A percentile compares a stretch with the other conserved stretches of the same genome.
phyloP scores from a whole-genome alignment of 2,329 filamentous ascomycete species.

The Fusarium setosum region DNA sequence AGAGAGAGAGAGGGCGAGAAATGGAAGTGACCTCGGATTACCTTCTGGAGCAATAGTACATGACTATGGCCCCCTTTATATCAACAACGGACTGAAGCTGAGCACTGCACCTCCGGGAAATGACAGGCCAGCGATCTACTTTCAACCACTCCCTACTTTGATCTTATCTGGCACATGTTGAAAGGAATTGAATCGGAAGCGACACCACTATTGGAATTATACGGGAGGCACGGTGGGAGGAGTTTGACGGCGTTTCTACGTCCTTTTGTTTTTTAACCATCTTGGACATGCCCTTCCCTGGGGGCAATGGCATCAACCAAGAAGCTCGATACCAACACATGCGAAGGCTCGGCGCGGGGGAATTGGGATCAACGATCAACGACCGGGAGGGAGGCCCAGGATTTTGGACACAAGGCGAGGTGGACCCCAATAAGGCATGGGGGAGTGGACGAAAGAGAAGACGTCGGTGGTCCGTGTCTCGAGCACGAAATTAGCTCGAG shows the following conservation, averaged over 20 bases:
- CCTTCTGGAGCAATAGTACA: slow-evolving; percentile 2
- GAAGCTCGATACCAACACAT: slow-evolving; percentile 44
- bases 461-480: slow-evolving; percentile 34
- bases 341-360: slow-evolving; percentile 22
- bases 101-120: background rate
- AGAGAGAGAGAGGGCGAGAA: slow-evolving; percentile 18
- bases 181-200: slow-evolving; percentile 33
- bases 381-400: slow-evolving; percentile 25
- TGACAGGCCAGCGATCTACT: slow-evolving; percentile 19
- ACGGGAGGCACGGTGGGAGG: slow-evolving; percentile 39
- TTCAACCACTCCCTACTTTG: slow-evolving; percentile 29
- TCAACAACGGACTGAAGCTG: background rate
- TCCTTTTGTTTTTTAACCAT: slow-evolving; percentile 32
- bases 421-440: slow-evolving; percentile 13
- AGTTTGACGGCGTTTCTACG: slow-evolving; percentile 42
- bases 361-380: slow-evolving; percentile 33
- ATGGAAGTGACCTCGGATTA: slow-evolving; percentile 27
- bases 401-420: slow-evolving; percentile 1
- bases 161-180: slow-evolving; percentile 24
- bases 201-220: slow-evolving; percentile 30
- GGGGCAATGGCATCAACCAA: slow-evolving; percentile 35
- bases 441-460: slow-evolving; percentile 18
- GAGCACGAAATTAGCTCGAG: slow-evolving; percentile 36
- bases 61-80: background rate
- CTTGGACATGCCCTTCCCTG: slow-evolving; percentile 40